These are phyloP conservation scores for Kodamaea restingae DNA, from an alignment of 805 yeast species.

Conservation along the genomic window DNA sequence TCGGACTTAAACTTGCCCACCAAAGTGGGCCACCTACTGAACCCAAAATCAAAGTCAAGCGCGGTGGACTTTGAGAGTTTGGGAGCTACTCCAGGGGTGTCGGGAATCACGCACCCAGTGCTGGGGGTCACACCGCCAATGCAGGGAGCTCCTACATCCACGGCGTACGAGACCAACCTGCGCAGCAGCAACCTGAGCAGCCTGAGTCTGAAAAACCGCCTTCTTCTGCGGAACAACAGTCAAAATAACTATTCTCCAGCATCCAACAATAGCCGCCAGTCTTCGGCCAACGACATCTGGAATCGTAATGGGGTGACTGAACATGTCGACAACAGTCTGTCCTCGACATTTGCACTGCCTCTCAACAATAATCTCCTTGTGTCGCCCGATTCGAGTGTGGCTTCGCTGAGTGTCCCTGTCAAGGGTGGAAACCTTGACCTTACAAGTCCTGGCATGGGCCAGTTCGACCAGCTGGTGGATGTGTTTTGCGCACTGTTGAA, in stretches of 20 bases:
- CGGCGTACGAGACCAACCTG: too few species aligned
- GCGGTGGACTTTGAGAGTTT: background rate
- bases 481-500: conserved; percentile 73
- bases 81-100: too few species aligned
- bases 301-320: background rate
- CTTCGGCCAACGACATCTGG: background rate
- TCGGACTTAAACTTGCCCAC: conserved; percentile 29
- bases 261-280: too few species aligned
- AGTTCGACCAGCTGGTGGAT: conserved; percentile 64
- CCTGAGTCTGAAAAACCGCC: too few species aligned
- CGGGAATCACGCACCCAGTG: too few species aligned
- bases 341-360: conserved; percentile 35
- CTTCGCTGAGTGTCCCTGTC: conserved; percentile 5
- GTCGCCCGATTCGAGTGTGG: conserved; percentile 29
- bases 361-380: conserved; percentile 33
- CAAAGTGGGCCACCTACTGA: conserved; percentile 26
- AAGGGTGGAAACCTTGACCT: conserved; percentile 11
- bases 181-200: too few species aligned
- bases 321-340: conserved; percentile 3
- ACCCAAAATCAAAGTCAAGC: conserved; percentile 10
- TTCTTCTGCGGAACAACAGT: too few species aligned
- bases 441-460: conserved; percentile 7
- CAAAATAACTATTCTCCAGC: too few species aligned
- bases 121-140: background rate
- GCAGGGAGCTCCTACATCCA: too few species aligned